phyloP scores from a whole-genome alignment of 345 rosid genomes.

The Mercurialis annua region DNA sequence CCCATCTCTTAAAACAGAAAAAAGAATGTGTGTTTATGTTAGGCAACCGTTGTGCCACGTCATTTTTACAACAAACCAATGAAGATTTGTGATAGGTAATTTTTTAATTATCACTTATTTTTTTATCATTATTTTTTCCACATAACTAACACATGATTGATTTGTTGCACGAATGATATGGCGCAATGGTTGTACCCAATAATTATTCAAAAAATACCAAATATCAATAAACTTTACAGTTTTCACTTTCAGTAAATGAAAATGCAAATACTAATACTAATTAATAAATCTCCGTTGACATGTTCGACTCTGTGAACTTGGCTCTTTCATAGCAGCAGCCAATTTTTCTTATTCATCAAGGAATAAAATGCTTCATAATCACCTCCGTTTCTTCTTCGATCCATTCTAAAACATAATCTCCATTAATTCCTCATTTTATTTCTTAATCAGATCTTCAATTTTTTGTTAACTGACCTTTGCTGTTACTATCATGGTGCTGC shows the following conservation, averaged over 20 bases:
- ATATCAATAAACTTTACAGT: not conserved
- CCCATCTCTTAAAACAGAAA: no score
- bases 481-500: conserved; percentile 52
- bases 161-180: no score
- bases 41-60: no score
- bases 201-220: no score
- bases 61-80: no score
- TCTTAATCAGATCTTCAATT: conserved; percentile 10
- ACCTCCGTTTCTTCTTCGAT: not conserved
- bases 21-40: no score
- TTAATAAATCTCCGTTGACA: not conserved
- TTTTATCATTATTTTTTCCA: no score
- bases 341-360: conserved; percentile 16
- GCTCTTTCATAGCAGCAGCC: conserved; percentile 11
- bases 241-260: not conserved
- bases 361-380: not conserved
- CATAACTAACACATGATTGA: no score
- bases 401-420: not conserved
- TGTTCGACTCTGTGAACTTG: not conserved
- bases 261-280: not conserved
- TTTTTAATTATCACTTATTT: no score
- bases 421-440: not conserved
- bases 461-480: not conserved
- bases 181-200: no score
- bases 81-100: no score